These are phyloP conservation scores for Penicillium cataractarum DNA, from an alignment of 495 filamentous ascomycete species.

Conservation along the genomic window DNA sequence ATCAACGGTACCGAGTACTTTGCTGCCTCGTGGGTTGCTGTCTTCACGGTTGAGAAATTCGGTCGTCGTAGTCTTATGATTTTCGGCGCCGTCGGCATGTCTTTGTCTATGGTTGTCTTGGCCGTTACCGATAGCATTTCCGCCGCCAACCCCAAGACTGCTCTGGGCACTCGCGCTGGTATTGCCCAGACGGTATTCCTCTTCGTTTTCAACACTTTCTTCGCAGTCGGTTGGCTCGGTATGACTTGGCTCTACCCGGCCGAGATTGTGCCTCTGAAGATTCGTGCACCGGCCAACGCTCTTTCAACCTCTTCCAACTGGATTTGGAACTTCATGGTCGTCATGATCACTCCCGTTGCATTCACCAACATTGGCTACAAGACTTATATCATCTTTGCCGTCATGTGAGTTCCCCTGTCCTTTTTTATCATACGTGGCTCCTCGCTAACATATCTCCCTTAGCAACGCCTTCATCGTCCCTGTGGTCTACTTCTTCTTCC, in stretches of 20 bases:
- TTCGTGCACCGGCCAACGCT: conserved; percentile 68
- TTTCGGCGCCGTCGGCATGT: conserved; percentile 71
- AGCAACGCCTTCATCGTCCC: conserved; percentile 73
- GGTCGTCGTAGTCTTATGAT: conserved; percentile 75
- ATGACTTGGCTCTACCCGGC: conserved; percentile 74
- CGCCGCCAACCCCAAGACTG: conserved; percentile 24
- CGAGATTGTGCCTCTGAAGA: conserved; percentile 68
- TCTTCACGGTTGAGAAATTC: conserved; percentile 70
- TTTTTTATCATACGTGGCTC: not conserved
- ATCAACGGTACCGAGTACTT: conserved; percentile 78
- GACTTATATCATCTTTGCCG: conserved; percentile 72
- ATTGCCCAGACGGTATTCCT: conserved; percentile 62
- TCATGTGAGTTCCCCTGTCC: conserved; percentile 41
- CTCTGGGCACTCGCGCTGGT: conserved; percentile 39
- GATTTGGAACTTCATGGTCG: conserved; percentile 62
- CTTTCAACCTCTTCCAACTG: conserved; percentile 68
- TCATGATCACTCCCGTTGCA: conserved; percentile 66
- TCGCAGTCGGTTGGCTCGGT: conserved; percentile 75
- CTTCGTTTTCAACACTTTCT: conserved; percentile 79
- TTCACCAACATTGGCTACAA: conserved; percentile 64
- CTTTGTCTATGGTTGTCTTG: conserved; percentile 67
- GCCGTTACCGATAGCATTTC: conserved; percentile 50
- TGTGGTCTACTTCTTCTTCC: conserved; percentile 74
- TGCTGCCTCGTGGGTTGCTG: conserved; percentile 69
- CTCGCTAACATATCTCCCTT: not conserved